phyloP scores from a whole-genome alignment of 257 asterid genomes.

The Solanum ahanhuiri region DNA sequence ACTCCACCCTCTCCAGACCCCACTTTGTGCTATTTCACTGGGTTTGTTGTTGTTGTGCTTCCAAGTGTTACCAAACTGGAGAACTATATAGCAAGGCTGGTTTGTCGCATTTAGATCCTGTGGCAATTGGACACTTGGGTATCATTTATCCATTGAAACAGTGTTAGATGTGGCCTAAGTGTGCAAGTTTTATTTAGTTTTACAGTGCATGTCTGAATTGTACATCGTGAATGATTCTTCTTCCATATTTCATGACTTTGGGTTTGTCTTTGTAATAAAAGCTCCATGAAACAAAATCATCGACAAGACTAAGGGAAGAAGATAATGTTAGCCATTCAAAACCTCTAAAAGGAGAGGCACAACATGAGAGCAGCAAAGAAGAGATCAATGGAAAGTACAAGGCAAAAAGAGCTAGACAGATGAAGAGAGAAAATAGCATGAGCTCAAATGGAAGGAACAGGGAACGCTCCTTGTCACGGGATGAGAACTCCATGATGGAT shows the following conservation, averaged over 20 bases:
- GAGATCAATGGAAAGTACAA: constrained; percentile 17
- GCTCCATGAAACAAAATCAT: constrained; percentile 26
- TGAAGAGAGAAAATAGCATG: constrained; percentile 8
- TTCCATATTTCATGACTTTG: constrained; percentile 3
- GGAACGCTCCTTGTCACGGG: background rate
- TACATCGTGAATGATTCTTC: background rate
- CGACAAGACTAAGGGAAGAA: constrained; percentile 22
- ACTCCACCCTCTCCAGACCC: background rate
- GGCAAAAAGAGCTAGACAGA: constrained; percentile 17
- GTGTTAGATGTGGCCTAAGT: background rate
- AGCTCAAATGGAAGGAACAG: constrained; percentile 13
- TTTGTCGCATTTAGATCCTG: background rate
- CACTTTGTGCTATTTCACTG: background rate
- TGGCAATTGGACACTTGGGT: background rate
- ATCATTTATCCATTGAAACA: background rate
- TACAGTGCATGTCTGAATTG: background rate
- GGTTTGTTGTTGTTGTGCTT: background rate
- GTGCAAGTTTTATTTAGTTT: background rate
- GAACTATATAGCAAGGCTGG: background rate
- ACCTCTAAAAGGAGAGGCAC: constrained; percentile 8
- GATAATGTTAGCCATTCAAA: constrained; percentile 15
- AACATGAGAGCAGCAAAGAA: constrained; percentile 5
- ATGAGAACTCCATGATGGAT: constrained; percentile 6
- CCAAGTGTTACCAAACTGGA: background rate
- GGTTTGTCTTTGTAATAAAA: constrained; percentile 4